Conservation (phyloP, 2,329 filamentous ascomycete species). For the Teratosphaeria zuluensis region DNA sequence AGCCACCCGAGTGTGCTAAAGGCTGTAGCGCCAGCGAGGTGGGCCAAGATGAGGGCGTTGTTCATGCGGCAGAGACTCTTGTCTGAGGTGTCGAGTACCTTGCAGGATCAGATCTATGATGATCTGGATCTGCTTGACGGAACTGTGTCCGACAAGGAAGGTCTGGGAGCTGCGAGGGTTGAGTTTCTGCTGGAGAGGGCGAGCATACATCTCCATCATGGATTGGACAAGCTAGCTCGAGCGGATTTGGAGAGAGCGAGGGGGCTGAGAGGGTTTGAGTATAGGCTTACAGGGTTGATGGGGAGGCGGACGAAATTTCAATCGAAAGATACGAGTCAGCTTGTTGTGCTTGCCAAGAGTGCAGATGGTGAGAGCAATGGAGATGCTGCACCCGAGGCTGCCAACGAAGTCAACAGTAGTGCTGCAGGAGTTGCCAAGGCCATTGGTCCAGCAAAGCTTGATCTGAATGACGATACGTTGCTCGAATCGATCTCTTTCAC, state of each 20-base stretch:
- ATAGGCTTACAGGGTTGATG: constrained; percentile 73
- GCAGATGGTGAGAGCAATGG: constrained; percentile 24
- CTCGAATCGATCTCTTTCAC: constrained; percentile 79
- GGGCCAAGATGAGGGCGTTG: constrained; percentile 61
- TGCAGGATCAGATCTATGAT: constrained; percentile 52
- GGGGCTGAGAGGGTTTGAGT: constrained; percentile 59
- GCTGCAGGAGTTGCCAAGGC: neutral
- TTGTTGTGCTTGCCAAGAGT: constrained; percentile 84
- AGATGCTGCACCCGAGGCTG: neutral
- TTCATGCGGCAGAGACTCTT: constrained; percentile 63
- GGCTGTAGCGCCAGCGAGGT: constrained; percentile 40
- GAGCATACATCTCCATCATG: constrained; percentile 74
- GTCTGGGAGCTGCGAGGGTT: constrained; percentile 36
- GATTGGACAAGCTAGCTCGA: constrained; percentile 65
- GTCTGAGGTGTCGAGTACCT: constrained; percentile 49
- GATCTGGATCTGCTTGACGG: constrained; percentile 33
- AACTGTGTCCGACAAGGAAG: constrained; percentile 18
- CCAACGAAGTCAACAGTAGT: constrained; percentile 1
- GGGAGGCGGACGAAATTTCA: constrained; percentile 80
- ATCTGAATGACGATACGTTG: constrained; percentile 85
- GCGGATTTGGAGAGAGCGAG: constrained; percentile 61
- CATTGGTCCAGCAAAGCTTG: constrained; percentile 46
- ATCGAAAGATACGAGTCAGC: constrained; percentile 70
- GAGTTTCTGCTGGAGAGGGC: constrained; percentile 74
- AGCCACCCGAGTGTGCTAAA: constrained; percentile 40